Conservation (phyloP, 2,329 filamentous ascomycete genomes). For the Beauveria sp. region DNA sequence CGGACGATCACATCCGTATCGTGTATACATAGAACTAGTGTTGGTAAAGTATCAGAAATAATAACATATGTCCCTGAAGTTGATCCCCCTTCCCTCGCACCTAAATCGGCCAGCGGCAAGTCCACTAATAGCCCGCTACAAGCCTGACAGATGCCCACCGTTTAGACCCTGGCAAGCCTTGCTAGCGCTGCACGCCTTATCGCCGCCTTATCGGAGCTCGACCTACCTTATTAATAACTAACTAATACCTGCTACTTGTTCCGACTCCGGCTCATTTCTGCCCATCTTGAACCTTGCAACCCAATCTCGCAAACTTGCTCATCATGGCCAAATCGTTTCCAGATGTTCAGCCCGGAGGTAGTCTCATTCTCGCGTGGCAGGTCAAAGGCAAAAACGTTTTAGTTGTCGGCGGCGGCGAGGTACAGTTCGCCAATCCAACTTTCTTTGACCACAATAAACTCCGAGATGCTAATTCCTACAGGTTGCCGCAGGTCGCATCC, state of each 20-base stretch:
- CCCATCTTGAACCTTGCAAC: slow-evolving; percentile 3
- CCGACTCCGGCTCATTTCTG: slow-evolving; percentile 5
- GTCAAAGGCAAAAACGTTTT: slow-evolving; percentile 80
- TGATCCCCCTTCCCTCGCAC: no score
- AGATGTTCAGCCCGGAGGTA: slow-evolving; percentile 80
- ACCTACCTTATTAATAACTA: neutral
- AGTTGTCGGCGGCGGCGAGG: slow-evolving; percentile 93
- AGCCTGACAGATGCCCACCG: neutral
- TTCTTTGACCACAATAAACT: neutral
- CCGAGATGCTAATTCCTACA: slow-evolving; percentile 29
- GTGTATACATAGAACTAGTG: no score
- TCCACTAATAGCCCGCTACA: neutral
- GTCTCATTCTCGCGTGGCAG: slow-evolving; percentile 93
- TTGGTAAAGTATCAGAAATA: no score
- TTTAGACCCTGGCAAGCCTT: slow-evolving; percentile 1
- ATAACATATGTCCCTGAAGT: no score
- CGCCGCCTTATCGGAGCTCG: slow-evolving; percentile 15
- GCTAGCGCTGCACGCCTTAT: slow-evolving; percentile 8
- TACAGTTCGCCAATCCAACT: slow-evolving; percentile 33
- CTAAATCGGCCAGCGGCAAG: neutral
- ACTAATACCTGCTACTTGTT: neutral
- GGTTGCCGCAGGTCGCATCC: slow-evolving; percentile 92
- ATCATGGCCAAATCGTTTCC: slow-evolving; percentile 52
- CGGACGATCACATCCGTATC: no score
- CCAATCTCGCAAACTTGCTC: slow-evolving; percentile 1